phyloP scores from a whole-genome alignment of 108 stramenopile genomes.

The Pseudonitzschia multiseries region DNA sequence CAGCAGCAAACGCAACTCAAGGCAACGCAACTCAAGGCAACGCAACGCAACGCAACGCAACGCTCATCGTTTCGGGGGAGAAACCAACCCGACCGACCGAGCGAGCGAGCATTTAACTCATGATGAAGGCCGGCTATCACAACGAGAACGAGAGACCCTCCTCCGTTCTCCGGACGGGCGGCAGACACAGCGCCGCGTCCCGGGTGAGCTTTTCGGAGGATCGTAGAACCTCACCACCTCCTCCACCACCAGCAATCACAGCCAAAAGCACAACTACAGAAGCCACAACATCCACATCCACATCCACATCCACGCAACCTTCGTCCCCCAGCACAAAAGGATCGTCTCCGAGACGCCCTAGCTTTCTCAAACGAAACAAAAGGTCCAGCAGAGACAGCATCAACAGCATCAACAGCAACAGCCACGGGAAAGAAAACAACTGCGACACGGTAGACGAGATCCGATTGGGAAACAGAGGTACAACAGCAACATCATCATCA shows the following conservation, averaged over 20 bases:
- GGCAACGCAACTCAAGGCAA: too few relatives aligned
- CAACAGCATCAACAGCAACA: neutral
- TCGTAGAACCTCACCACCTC: too few relatives aligned
- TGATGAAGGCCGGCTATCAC: neutral
- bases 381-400: neutral
- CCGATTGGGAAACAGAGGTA: neutral
- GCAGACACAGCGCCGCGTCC: too few relatives aligned
- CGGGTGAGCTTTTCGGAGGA: conserved; percentile 16
- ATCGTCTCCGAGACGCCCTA: conserved; percentile 4
- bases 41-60: too few relatives aligned
- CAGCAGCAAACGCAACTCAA: too few relatives aligned
- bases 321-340: neutral
- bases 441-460: neutral
- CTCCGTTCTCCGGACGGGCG: neutral
- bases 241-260: too few relatives aligned
- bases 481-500: neutral
- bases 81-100: too few relatives aligned
- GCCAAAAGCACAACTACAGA: too few relatives aligned
- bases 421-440: neutral
- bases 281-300: too few relatives aligned
- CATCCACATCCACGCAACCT: too few relatives aligned
- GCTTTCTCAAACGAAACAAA: conserved; percentile 9
- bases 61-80: too few relatives aligned
- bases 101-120: too few relatives aligned
- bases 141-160: neutral